A percentile compares a stretch with the other conserved stretches of the same genome.
These are phyloP conservation scores for Barnettozyma salicaria DNA, from an alignment of 805 yeast genomes.

Conservation along the genomic window DNA sequence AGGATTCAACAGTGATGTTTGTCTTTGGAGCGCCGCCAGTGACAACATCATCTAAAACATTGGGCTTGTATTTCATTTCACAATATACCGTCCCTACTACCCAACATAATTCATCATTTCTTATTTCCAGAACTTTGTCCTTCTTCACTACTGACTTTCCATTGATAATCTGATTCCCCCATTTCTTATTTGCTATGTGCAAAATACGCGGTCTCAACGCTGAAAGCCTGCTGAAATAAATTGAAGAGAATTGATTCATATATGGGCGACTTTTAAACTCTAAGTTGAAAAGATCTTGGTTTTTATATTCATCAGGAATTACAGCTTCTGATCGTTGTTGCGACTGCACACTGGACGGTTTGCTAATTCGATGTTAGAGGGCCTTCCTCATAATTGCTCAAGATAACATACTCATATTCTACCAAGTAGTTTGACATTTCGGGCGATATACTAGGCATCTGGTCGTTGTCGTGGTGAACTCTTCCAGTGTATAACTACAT, in stretches of 20 bases:
- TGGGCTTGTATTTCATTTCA: conserved; percentile 80
- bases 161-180: conserved; percentile 47
- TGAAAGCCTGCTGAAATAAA: conserved; percentile 49
- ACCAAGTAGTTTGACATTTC: conserved; percentile 8
- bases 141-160: conserved; percentile 33
- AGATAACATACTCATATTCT: conserved; percentile 9
- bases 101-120: conserved; percentile 62
- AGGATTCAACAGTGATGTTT: conserved; percentile 36
- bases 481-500: too few species aligned
- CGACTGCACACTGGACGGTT: conserved; percentile 2
- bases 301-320: conserved; percentile 13
- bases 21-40: conserved; percentile 28
- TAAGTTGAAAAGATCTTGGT: conserved; percentile 14
- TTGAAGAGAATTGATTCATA: conserved; percentile 49
- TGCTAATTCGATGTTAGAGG: too few species aligned
- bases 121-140: conserved; percentile 57
- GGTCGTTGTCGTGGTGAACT: neutral
- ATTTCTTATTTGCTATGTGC: conserved; percentile 42
- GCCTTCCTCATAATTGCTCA: too few species aligned
- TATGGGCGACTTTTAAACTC: conserved; percentile 37
- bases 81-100: conserved; percentile 81
- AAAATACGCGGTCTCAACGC: conserved; percentile 41
- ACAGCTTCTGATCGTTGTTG: neutral
- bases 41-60: conserved; percentile 76
- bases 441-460: conserved; percentile 6